Percentiles rank a stretch among this genome's conserved stretches.
These are phyloP conservation scores for Eucalyptus tenuipes DNA, from an alignment of 345 rosid species.

Conservation along the genomic window DNA sequence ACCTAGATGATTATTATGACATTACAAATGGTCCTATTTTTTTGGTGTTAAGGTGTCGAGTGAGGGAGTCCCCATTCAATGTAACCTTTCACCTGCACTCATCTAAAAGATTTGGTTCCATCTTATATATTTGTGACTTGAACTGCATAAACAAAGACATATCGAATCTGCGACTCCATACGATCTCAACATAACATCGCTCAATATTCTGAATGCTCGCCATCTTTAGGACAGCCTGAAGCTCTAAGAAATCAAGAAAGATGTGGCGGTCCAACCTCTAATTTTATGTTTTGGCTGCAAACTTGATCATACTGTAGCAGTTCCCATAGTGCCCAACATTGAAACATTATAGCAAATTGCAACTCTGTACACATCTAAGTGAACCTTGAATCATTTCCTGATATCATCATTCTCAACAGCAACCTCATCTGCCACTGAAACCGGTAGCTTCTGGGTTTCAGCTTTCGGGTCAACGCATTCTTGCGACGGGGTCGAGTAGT, in stretches of 20 bases:
- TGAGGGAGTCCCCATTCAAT: background rate
- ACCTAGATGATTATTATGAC: background rate
- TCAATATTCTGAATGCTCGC: background rate
- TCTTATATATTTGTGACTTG: background rate
- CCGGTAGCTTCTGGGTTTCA: slow-evolving; percentile 22
- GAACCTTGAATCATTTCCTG: background rate
- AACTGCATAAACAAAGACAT: background rate
- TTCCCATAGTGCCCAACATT: background rate
- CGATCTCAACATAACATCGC: background rate
- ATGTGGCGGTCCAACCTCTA: background rate
- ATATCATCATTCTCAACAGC: background rate
- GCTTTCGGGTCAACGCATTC: background rate
- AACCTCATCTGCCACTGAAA: background rate
- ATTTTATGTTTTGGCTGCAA: background rate
- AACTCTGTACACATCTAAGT: background rate
- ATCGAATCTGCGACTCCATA: accelerated
- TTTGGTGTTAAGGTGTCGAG: background rate
- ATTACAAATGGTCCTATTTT: background rate
- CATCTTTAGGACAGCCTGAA: background rate
- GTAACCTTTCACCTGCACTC: background rate
- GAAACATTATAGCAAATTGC: background rate
- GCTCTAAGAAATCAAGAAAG: background rate
- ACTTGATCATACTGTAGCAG: background rate
- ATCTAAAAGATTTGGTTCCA: background rate
- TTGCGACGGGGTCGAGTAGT: slow-evolving; percentile 4